Percentiles rank a stretch among this genome's conserved stretches.
These are phyloP conservation scores for Tetracladium marchalianum DNA, from an alignment of 495 filamentous ascomycete genomes.

Conservation along the genomic window DNA sequence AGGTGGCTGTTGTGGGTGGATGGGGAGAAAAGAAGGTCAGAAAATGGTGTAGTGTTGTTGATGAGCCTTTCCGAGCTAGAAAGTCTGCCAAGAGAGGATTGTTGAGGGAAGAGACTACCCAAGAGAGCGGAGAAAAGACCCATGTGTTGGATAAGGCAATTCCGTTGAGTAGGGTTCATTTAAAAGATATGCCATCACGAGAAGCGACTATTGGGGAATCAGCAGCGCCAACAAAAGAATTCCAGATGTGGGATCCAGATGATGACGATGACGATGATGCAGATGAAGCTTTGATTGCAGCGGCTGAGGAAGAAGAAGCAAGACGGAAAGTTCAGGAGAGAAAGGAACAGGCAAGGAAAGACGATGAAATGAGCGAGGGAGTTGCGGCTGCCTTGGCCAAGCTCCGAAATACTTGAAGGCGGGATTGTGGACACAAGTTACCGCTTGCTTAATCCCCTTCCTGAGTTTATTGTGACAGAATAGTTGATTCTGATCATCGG, in stretches of 20 bases:
- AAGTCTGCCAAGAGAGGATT: slow-evolving; percentile 49
- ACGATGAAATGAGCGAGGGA: slow-evolving; percentile 37
- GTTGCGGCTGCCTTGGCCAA: slow-evolving; percentile 43
- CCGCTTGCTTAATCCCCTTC: too few relatives aligned
- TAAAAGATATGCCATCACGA: slow-evolving; percentile 24
- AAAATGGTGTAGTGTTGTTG: slow-evolving; percentile 68
- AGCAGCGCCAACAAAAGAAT: slow-evolving; percentile 2
- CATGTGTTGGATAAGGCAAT: slow-evolving; percentile 24
- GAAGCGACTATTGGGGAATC: slow-evolving; percentile 9
- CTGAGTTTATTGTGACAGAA: too few relatives aligned
- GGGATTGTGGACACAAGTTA: too few relatives aligned
- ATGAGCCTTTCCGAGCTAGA: slow-evolving; percentile 72
- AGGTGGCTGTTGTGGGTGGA: slow-evolving; percentile 68
- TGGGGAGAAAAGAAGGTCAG: slow-evolving; percentile 95
- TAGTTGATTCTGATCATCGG: too few relatives aligned
- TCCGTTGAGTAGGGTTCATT: slow-evolving; percentile 26
- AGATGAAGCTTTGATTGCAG: slow-evolving; percentile 37
- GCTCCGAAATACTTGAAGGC: slow-evolving; percentile 30
- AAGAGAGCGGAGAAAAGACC: slow-evolving; percentile 7
- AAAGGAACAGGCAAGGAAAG: slow-evolving; percentile 17
- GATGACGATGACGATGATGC: slow-evolving; percentile 38
- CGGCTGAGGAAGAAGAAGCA: slow-evolving; percentile 28
- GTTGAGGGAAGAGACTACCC: slow-evolving; percentile 15
- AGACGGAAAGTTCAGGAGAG: slow-evolving; percentile 17
- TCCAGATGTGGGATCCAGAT: slow-evolving; percentile 11